Conservation (phyloP, 805 yeast genomes). For the Candida berthetii region DNA sequence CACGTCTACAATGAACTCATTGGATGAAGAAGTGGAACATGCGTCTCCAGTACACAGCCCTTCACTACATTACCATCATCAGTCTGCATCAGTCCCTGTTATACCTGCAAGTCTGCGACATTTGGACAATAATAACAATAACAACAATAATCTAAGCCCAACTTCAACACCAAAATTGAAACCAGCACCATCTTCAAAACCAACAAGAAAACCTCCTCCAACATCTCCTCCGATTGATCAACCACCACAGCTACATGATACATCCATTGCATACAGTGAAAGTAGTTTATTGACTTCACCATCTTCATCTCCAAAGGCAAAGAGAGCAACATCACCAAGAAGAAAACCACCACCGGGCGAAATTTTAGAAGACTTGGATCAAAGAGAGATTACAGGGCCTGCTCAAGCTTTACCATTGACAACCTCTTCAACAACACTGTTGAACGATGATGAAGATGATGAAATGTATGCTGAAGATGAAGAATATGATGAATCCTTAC, state of each 20-base stretch:
- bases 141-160: not conserved
- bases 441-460: not conserved
- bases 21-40: not conserved
- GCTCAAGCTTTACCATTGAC: not conserved
- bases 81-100: too few species aligned
- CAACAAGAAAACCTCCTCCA: not conserved
- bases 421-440: not conserved
- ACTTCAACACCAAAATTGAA: not conserved
- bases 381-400: not conserved
- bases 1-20: not conserved
- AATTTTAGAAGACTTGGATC: not conserved
- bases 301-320: not conserved
- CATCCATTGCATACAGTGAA: too few species aligned
- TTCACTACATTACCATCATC: too few species aligned
- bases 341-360: slow-evolving; percentile 17
- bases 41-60: too few species aligned
- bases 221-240: not conserved
- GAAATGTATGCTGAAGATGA: not conserved
- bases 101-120: too few species aligned
- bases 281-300: not conserved
- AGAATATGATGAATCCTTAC: slow-evolving; percentile 6
- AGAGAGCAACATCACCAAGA: slow-evolving; percentile 13
- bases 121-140: too few species aligned
- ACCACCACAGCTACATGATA: too few species aligned
- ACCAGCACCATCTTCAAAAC: not conserved